phyloP scores from a whole-genome alignment of 805 yeast genomes.

The Yarrowia deformans region DNA sequence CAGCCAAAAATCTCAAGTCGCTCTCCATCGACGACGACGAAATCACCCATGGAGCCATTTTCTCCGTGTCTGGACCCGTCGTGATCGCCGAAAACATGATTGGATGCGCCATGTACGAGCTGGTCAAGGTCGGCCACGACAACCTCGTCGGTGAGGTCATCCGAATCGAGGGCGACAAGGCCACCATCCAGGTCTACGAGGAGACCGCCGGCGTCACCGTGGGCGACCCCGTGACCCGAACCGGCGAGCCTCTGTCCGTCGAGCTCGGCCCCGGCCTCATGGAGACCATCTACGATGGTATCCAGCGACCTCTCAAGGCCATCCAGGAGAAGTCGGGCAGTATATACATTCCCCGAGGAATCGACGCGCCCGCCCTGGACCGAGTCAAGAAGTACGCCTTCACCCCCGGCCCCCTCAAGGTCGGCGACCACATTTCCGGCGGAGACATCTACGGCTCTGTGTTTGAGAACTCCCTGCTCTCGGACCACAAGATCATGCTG shows the following conservation, averaged over 20 bases:
- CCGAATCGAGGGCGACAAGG: constrained; percentile 94
- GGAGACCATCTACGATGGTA: constrained; percentile 99
- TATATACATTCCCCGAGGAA: constrained; percentile 98
- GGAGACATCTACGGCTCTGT: constrained; percentile 97
- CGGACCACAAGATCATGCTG: constrained; percentile 90
- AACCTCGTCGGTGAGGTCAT: constrained; percentile 98
- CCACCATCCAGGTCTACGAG: constrained; percentile 98
- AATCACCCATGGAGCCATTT: constrained; percentile 72
- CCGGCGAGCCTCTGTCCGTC: constrained; percentile 98
- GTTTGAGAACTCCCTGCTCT: constrained; percentile 89
- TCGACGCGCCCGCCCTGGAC: constrained; percentile 92
- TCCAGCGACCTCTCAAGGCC: constrained; percentile 96
- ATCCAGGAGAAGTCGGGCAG: constrained; percentile 87
- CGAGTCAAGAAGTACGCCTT: constrained; percentile 86
- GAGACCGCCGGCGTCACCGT: constrained; percentile 99
- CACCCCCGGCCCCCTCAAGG: constrained; percentile 76
- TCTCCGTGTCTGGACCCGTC: constrained; percentile 98
- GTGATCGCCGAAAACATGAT: constrained; percentile 98
- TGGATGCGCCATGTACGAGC: constrained; percentile 99
- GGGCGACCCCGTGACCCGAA: constrained; percentile 97
- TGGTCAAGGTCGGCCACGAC: constrained; percentile 97
- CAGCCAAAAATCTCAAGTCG: constrained; percentile 90
- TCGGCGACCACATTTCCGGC: constrained; percentile 97
- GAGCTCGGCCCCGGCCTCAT: constrained; percentile 99
- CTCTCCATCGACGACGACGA: constrained; percentile 77